A percentile compares a stretch with the other conserved stretches of the same genome.
Conservation (phyloP, 2,329 filamentous ascomycete species). For the Conoideocrella luteorostrata region DNA sequence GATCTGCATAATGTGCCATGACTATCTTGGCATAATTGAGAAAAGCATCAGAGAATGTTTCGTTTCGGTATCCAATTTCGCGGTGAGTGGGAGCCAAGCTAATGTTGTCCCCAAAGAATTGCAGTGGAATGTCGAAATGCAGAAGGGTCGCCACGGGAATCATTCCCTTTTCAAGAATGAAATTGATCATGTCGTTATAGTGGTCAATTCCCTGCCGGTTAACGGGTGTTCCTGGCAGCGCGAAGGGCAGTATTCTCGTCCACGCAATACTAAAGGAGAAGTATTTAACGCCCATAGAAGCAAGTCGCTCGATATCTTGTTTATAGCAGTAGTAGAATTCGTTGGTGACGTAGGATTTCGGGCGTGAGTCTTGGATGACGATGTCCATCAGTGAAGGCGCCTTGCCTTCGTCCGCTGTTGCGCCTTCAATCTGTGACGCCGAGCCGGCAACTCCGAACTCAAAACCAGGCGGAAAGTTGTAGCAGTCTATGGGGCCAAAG, state of each 20-base stretch:
- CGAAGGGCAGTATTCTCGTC: conserved; percentile 47
- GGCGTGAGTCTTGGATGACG: conserved; percentile 19
- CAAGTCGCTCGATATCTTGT: conserved; percentile 47
- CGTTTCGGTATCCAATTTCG: conserved; percentile 36
- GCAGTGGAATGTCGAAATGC: conserved; percentile 41
- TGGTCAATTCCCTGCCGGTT: conserved; percentile 45
- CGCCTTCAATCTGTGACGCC: conserved; percentile 40
- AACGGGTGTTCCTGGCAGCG: conserved; percentile 40
- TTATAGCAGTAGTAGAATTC: conserved; percentile 51
- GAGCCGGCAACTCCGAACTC: conserved; percentile 41
- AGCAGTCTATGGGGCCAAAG: conserved; percentile 40
- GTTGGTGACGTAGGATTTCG: conserved; percentile 32
- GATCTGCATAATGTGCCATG: conserved; percentile 44
- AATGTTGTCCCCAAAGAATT: conserved; percentile 32
- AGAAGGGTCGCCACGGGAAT: conserved; percentile 40
- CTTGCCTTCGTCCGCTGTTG: conserved; percentile 36
- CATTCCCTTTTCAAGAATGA: conserved; percentile 41
- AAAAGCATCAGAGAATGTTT: conserved; percentile 42
- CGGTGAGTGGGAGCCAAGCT: conserved; percentile 15
- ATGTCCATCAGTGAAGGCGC: conserved; percentile 37
- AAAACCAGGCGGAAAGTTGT: conserved; percentile 42
- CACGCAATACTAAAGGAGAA: conserved; percentile 48
- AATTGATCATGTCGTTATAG: conserved; percentile 48
- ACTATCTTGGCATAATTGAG: conserved; percentile 47
- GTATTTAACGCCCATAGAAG: conserved; percentile 43